Evolutionary conservation across 2,329 filamentous ascomycete species (phyloP), one percentile per base, ranked within the genome.

Genomic region (Capronia epimyces): DNA sequence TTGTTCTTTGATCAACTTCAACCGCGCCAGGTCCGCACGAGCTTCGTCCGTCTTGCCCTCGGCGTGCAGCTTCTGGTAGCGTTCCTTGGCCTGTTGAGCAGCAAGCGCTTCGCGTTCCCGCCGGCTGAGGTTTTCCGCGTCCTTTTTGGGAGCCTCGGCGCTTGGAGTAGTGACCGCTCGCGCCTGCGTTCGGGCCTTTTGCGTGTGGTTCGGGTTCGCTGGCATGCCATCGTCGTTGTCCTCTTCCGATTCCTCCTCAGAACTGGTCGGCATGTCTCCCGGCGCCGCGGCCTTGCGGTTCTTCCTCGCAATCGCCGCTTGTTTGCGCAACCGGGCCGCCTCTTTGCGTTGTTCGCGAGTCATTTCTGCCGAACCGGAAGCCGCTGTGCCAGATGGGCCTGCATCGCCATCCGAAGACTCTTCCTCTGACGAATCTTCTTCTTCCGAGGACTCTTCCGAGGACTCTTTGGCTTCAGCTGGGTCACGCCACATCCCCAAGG

Each of bases 31-130:
- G 70, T 98, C 93, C 3, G 87, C 84, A 67, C 88, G 86, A 42
- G 91, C 90, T 76, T 96, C 87, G 55, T 98, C 93, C 39, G 93
- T 97, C 82, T 97, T 97, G 64, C 91, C 91, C 65, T 89, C 86
- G 50, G 89, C 87, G 65, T 96, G 91, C 63, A 96, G 70, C 72
- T 94, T 95, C 75, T 89, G 81, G 66, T 95, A 96, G 60, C 83
- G 80, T 75, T 95, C 90, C 69, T 89, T 90, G 24, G 88, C 89
- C 67, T 91, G 86, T 57, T 86, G 84, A 1, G 90, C 90, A 72
- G 95, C 86, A 27, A 93, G 65, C 2, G 90, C 87, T 74, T 97
- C 84, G 16, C 83, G 73, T 73, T 87, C 84, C 24, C 82, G 77
- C 43, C 84, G 76, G 31, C 79, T 83, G 41, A 87, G 70, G 65